A percentile compares a stretch with the other conserved stretches of the same genome.
Conservation (phyloP, 2,329 filamentous ascomycete genomes). For the Aureobasidium sp. region DNA sequence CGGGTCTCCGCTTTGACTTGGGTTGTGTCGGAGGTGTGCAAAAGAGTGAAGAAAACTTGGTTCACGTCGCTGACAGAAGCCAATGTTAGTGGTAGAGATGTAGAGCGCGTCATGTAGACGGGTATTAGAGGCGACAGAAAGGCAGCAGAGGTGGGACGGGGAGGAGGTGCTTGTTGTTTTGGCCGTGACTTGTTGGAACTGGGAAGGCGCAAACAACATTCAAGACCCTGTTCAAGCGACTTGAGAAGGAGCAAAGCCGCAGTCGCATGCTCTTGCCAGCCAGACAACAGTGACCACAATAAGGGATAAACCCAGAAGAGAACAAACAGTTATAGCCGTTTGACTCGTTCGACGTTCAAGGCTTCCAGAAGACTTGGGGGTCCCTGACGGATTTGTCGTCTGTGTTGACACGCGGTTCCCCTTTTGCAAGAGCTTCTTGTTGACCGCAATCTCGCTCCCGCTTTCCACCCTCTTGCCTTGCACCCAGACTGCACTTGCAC, state of each 20-base stretch:
- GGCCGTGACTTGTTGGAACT: neutral
- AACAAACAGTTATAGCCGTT: neutral
- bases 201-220: neutral
- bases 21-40: neutral
- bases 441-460: conserved; percentile 13
- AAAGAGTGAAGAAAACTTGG: neutral
- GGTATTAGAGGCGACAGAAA: neutral
- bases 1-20: conserved; percentile 9
- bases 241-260: neutral
- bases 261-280: neutral
- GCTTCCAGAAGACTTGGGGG: conserved; percentile 1
- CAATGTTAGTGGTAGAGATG: neutral
- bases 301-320: too few species aligned
- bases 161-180: neutral
- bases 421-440: conserved; percentile 10
- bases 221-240: conserved; percentile 1
- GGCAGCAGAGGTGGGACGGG: neutral
- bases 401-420: conserved; percentile 13
- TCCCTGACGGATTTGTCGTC: neutral
- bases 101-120: neutral
- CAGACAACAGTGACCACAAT: too few species aligned
- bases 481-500: neutral
- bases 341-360: neutral
- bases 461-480: neutral
- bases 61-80: neutral